phyloP scores from a whole-genome alignment of 768 basidiomycete genomes.

The Russula compacta region DNA sequence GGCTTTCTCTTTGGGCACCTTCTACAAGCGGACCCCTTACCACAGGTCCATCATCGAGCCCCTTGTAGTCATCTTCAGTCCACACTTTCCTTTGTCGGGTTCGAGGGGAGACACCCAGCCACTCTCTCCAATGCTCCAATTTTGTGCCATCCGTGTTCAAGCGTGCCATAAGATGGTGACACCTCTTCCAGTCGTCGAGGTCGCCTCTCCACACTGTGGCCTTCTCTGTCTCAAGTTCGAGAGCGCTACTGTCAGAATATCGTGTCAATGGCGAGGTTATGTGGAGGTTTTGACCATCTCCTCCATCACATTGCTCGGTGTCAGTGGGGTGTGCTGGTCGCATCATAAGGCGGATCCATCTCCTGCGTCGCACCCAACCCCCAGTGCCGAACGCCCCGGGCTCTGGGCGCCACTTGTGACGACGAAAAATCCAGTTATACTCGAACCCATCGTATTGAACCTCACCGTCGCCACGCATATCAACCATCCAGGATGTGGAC shows the following conservation, averaged over 20 bases:
- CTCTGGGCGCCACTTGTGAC: constrained; percentile 54
- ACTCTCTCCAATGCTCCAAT: constrained; percentile 65
- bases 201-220: constrained; percentile 44
- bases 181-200: constrained; percentile 53
- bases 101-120: constrained; percentile 42
- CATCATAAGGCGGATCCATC: constrained; percentile 85
- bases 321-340: constrained; percentile 35
- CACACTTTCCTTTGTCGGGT: constrained; percentile 34
- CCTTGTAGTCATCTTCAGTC: constrained; percentile 35
- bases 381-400: constrained; percentile 53
- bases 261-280: background rate
- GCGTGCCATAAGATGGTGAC: constrained; percentile 41
- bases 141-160: constrained; percentile 61
- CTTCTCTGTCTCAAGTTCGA: constrained; percentile 9
- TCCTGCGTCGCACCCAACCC: constrained; percentile 66
- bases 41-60: background rate
- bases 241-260: background rate
- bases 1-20: constrained; percentile 26
- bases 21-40: background rate
- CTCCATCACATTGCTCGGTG: background rate
- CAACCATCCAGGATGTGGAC: constrained; percentile 75
- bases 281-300: background rate
- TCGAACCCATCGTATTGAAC: constrained; percentile 81
- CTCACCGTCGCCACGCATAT: constrained; percentile 75
- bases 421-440: constrained; percentile 73